Conservation (phyloP, 441 rosid genomes). For the Gossypium davidsonii region DNA sequence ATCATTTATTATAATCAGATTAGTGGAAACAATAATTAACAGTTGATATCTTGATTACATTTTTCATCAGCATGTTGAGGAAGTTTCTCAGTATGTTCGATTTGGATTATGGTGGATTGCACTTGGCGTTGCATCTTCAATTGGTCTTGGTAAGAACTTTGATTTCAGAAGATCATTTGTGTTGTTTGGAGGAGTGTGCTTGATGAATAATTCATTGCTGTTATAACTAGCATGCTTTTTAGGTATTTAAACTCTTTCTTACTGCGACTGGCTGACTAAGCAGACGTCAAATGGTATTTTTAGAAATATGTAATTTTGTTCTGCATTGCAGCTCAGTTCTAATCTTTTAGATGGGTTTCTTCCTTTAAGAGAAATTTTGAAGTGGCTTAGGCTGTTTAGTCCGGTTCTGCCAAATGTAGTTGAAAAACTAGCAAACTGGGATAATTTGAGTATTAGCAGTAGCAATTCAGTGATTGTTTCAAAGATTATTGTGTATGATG, state of each 20-base stretch:
- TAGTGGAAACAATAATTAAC: background rate
- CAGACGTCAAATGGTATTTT: conserved; percentile 1
- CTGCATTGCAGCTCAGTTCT: background rate
- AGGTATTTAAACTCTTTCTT: background rate
- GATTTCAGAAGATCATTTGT: background rate
- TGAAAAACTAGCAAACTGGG: background rate
- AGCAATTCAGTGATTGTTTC: background rate
- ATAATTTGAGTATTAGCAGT: background rate
- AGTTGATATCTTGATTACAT: background rate
- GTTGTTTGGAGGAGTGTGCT: background rate
- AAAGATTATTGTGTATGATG: background rate
- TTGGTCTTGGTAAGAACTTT: conserved; percentile 81
- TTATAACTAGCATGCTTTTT: background rate
- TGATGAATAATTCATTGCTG: background rate
- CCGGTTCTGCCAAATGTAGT: background rate
- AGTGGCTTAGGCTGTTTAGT: background rate
- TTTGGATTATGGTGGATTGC: conserved; percentile 96
- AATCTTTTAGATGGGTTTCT: background rate
- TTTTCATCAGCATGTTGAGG: conserved; percentile 65
- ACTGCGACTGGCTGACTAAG: background rate
- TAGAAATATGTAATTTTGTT: background rate
- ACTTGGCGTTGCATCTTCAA: conserved; percentile 97
- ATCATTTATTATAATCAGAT: background rate
- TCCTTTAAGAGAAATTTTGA: background rate
- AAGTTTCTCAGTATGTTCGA: conserved; percentile 51